A percentile compares a stretch with the other conserved stretches of the same genome.
These are phyloP conservation scores for Rhizopogon rudus DNA, from an alignment of 768 basidiomycete species.

Conservation along the genomic window DNA sequence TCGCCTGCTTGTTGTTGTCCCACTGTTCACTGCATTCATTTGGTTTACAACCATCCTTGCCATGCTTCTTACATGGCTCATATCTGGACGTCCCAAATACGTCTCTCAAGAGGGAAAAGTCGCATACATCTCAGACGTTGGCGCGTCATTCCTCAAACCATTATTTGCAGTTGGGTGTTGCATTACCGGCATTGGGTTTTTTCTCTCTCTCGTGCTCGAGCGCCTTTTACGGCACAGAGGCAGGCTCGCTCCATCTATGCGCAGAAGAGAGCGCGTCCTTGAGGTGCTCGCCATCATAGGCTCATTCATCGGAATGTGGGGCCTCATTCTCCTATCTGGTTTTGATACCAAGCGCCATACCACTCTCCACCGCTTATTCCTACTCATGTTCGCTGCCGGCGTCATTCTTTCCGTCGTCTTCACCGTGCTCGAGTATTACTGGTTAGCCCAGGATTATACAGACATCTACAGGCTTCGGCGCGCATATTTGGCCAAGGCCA, in stretches of 20 bases:
- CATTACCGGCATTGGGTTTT: slow-evolving; percentile 58
- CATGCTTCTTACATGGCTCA: slow-evolving; percentile 70
- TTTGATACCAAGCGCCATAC: slow-evolving; percentile 61
- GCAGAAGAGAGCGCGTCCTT: slow-evolving; percentile 49
- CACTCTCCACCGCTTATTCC: slow-evolving; percentile 51
- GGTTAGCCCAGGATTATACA: slow-evolving; percentile 55
- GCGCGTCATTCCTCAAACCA: slow-evolving; percentile 70
- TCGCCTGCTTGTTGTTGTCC: slow-evolving; percentile 64
- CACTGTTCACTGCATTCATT: slow-evolving; percentile 50
- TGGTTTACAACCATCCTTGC: slow-evolving; percentile 72
- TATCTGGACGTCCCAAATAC: slow-evolving; percentile 47
- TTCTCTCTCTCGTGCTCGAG: slow-evolving; percentile 56
- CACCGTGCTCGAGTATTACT: slow-evolving; percentile 65
- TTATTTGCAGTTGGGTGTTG: slow-evolving; percentile 64
- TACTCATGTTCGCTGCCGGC: slow-evolving; percentile 70
- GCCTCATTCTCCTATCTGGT: slow-evolving; percentile 64
- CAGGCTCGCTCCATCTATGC: slow-evolving; percentile 59
- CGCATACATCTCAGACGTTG: slow-evolving; percentile 76
- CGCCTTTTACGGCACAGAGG: slow-evolving; percentile 62
- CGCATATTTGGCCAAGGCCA: slow-evolving; percentile 59
- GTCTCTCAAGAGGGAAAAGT: slow-evolving; percentile 50
- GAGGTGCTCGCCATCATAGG: slow-evolving; percentile 55
- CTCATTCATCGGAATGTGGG: slow-evolving; percentile 55
- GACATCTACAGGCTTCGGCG: slow-evolving; percentile 39
- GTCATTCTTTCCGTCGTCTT: slow-evolving; percentile 71